Evolutionary conservation across 192 early-diverging fungal genomes (phyloP).

Genomic region (Entrophospora sp.): DNA sequence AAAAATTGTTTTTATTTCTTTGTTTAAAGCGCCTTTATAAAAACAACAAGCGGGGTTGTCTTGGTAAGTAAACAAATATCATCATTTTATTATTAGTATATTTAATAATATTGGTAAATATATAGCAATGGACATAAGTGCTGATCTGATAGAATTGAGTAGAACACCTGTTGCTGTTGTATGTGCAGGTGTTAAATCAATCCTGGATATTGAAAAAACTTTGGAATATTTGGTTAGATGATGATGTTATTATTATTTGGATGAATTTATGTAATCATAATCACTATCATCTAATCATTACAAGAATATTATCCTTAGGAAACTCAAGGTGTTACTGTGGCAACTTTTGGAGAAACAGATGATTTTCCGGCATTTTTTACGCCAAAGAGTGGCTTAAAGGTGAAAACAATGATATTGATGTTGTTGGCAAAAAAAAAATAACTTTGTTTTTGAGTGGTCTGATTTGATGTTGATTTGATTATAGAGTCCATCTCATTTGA

Average conservation of each 20-base stretch:
- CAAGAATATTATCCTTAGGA: conserved; percentile 50
- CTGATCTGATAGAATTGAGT: conserved; percentile 87
- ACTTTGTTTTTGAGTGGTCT: not conserved
- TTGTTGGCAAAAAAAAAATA: not conserved
- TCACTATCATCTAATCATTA: not conserved
- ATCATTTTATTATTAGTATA: not conserved
- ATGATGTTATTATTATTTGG: not conserved
- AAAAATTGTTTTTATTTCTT: too few species aligned
- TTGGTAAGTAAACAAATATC: not conserved
- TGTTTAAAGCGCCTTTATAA: too few species aligned
- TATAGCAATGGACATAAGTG: conserved; percentile 78
- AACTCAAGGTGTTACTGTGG: conserved; percentile 88
- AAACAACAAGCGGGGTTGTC: too few species aligned
- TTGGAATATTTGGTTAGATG: conserved; percentile 65
- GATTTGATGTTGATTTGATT: not conserved
- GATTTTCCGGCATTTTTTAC: conserved; percentile 93
- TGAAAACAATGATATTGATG: conserved; percentile 15
- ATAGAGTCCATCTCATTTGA: conserved; percentile 45
- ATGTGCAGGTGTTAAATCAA: conserved; percentile 95
- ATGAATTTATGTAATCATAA: not conserved
- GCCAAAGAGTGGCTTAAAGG: conserved; percentile 58
- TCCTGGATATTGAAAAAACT: conserved; percentile 86
- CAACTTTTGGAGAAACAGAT: conserved; percentile 54
- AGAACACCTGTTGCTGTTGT: conserved; percentile 89
- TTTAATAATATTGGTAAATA: not conserved